phyloP scores from a whole-genome alignment of 768 basidiomycete genomes.

The Megacollybia marginata region DNA sequence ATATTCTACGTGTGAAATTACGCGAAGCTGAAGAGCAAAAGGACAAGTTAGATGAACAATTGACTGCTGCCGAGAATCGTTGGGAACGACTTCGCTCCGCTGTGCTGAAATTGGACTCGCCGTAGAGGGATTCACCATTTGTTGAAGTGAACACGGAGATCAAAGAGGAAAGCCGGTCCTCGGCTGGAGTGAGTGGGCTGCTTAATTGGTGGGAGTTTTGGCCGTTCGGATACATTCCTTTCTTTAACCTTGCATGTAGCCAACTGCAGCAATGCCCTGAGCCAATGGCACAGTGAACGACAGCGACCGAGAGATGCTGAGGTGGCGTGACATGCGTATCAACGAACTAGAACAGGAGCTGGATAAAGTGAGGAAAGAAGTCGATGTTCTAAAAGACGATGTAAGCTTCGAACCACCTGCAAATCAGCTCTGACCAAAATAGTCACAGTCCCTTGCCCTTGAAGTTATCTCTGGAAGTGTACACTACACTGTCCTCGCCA shows the following conservation, averaged over 20 bases:
- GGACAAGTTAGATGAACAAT: slow-evolving; percentile 40
- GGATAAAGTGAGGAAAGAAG: slow-evolving; percentile 38
- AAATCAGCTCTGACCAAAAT: too few species aligned
- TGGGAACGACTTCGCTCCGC: slow-evolving; percentile 54
- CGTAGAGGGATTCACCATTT: slow-evolving; percentile 21
- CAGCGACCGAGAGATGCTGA: slow-evolving; percentile 35
- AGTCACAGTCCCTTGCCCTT: too few species aligned
- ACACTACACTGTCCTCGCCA: slow-evolving; percentile 49
- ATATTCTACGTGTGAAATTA: slow-evolving; percentile 39
- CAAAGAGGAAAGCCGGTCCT: slow-evolving; percentile 44
- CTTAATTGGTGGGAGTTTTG: slow-evolving; percentile 59
- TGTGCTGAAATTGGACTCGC: slow-evolving; percentile 31
- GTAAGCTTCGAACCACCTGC: too few species aligned
- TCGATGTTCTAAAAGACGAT: slow-evolving; percentile 22
- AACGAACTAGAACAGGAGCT: slow-evolving; percentile 33
- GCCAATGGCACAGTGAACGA: slow-evolving; percentile 34
- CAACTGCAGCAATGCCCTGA: slow-evolving; percentile 23
- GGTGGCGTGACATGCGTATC: slow-evolving; percentile 18
- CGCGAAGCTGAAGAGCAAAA: slow-evolving; percentile 42
- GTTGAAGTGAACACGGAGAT: slow-evolving; percentile 40
- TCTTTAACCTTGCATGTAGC: slow-evolving; percentile 44
- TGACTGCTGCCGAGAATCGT: slow-evolving; percentile 52
- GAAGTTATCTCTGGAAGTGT: slow-evolving; percentile 25
- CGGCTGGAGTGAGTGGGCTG: slow-evolving; percentile 69
- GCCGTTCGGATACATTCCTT: slow-evolving; percentile 30